A percentile compares a stretch with the other conserved stretches of the same genome.
Evolutionary conservation across 2,329 filamentous ascomycete species (phyloP).

Genomic region (Xylariaceae sp.): DNA sequence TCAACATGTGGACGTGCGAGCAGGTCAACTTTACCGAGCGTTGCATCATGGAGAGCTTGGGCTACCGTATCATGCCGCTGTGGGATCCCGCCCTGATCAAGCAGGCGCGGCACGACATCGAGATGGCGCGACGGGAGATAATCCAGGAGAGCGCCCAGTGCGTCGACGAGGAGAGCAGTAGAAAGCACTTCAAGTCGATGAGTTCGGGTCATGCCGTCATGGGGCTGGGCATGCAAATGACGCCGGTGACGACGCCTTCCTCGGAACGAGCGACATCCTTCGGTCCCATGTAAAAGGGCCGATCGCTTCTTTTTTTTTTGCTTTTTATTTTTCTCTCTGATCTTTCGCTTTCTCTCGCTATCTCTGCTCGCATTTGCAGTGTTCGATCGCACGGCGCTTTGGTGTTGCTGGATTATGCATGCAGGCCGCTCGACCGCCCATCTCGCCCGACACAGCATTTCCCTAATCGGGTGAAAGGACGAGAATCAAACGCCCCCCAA

Average conservation of each 20-base stretch:
- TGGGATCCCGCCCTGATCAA: slow-evolving; percentile 52
- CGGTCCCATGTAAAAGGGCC: slow-evolving; percentile 11
- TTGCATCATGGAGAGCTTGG: slow-evolving; percentile 58
- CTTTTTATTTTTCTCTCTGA: not conserved
- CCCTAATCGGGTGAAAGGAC: not conserved
- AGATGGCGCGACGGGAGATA: slow-evolving; percentile 46
- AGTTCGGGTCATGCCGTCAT: slow-evolving; percentile 37
- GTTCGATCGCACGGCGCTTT: not conserved
- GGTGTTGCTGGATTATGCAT: not conserved
- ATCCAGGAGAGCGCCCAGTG: slow-evolving; percentile 23
- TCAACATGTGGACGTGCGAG: slow-evolving; percentile 51
- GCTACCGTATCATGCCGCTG: slow-evolving; percentile 58
- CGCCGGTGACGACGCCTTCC: slow-evolving; percentile 38
- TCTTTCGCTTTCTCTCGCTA: not conserved
- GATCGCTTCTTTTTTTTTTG: not conserved
- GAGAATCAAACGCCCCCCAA: not conserved
- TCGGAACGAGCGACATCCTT: slow-evolving; percentile 21
- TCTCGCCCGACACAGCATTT: not conserved
- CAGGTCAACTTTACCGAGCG: slow-evolving; percentile 62
- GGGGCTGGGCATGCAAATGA: slow-evolving; percentile 38
- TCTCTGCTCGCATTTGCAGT: not conserved
- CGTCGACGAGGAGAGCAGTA: slow-evolving; percentile 15
- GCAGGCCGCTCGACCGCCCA: not conserved
- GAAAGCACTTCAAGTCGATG: slow-evolving; percentile 36
- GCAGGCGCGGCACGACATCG: slow-evolving; percentile 59